Evolutionary conservation across 2,329 filamentous ascomycete genomes (phyloP).

Genomic region (Apiospora saccharicola): DNA sequence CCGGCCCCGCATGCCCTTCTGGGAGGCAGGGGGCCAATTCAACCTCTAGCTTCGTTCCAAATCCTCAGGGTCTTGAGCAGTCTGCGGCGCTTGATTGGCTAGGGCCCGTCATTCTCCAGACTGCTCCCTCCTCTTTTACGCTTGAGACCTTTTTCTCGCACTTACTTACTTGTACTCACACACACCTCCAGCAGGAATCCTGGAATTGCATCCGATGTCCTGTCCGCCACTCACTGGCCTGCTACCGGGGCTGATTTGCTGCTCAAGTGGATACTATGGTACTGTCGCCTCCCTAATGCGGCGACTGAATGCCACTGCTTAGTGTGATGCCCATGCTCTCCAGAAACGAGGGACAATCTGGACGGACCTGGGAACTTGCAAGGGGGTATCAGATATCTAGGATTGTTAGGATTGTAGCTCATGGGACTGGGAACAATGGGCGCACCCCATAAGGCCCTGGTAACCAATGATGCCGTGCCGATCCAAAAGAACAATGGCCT

Average conservation of each 20-base stretch:
- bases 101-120: background rate
- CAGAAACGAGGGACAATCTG: slow-evolving; percentile 2
- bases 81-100: background rate
- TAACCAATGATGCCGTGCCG: slow-evolving; percentile 14
- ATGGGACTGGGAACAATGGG: background rate
- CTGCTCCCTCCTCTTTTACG: background rate
- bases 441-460: background rate
- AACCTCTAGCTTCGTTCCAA: slow-evolving; percentile 19
- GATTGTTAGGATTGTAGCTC: background rate
- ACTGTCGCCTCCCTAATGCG: slow-evolving; percentile 5
- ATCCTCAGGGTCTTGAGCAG: background rate
- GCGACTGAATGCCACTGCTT: background rate
- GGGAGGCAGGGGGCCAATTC: slow-evolving; percentile 11
- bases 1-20: slow-evolving; percentile 17
- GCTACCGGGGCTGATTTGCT: background rate
- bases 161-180: background rate
- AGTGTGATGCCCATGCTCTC: background rate
- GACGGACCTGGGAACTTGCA: background rate
- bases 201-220: background rate
- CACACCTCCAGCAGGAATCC: background rate
- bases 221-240: background rate
- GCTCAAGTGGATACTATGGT: background rate
- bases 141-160: background rate
- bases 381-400: background rate
- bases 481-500: background rate